Evolutionary conservation across 75 land plant species (phyloP).

Genomic region (Selaginella moellendorffii): DNA sequence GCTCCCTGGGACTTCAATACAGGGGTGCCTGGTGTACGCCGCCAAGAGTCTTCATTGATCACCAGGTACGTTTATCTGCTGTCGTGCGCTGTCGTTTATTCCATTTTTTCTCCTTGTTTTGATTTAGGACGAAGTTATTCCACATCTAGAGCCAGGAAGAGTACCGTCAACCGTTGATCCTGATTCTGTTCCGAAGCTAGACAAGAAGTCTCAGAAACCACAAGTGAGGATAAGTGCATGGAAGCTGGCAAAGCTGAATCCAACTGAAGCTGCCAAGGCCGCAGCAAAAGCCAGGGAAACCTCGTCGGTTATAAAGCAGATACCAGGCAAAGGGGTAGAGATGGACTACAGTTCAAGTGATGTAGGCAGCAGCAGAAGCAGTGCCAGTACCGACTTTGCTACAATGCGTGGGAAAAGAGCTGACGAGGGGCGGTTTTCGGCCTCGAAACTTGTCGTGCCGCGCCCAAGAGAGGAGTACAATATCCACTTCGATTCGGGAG

Average conservation of each 20-base stretch:
- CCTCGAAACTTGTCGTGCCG: not conserved
- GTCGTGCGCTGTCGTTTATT: not conserved
- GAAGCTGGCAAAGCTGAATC: conserved; percentile 8
- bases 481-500: conserved; percentile 7
- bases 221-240: conserved; percentile 8
- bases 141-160: conserved; percentile 3
- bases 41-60: conserved; percentile 6
- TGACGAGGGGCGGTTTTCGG: not conserved
- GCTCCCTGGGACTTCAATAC: conserved; percentile 1
- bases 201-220: conserved; percentile 1
- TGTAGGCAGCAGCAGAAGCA: conserved; percentile 4
- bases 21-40: conserved; percentile 10
- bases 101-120: not conserved
- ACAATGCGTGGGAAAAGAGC: not conserved
- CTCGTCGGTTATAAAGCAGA: not conserved
- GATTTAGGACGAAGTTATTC: conserved; percentile 2
- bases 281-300: conserved; percentile 1
- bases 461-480: conserved; percentile 1
- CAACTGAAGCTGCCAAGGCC: not conserved
- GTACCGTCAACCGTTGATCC: conserved; percentile 7
- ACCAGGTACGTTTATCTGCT: conserved; percentile 3
- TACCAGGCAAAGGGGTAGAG: not conserved
- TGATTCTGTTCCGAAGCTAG: not conserved
- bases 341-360: not conserved
- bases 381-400: not conserved